Conservation (phyloP, 2,329 filamentous ascomycete genomes). For the Emericellopsis atlantica region DNA sequence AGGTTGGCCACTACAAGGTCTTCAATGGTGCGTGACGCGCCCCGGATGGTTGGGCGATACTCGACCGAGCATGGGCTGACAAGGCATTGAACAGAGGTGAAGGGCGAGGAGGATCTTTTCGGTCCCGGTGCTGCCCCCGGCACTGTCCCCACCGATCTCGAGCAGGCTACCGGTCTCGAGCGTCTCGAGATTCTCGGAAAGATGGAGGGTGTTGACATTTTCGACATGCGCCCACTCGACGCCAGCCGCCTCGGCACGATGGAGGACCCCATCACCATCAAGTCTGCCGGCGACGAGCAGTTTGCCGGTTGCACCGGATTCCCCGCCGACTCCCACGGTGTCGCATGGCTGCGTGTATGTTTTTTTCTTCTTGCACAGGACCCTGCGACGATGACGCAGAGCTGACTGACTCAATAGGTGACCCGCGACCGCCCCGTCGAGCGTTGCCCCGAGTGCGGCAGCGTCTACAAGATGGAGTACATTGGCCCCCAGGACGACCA, state of each 20-base stretch:
- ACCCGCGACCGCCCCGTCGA: conserved; percentile 82
- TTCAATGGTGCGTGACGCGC: conserved; percentile 29
- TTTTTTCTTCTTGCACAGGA: conserved; percentile 8
- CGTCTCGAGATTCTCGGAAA: conserved; percentile 98
- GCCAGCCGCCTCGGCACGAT: conserved; percentile 83
- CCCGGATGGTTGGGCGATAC: neutral
- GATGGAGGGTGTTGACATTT: conserved; percentile 96
- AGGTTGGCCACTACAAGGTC: conserved; percentile 31
- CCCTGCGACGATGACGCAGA: neutral
- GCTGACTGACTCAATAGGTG: conserved; percentile 37
- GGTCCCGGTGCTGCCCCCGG: conserved; percentile 71
- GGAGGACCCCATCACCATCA: conserved; percentile 80
- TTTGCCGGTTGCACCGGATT: conserved; percentile 91
- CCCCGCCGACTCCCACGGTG: conserved; percentile 83
- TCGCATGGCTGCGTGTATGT: conserved; percentile 82
- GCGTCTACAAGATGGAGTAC: conserved; percentile 97
- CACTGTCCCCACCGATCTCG: conserved; percentile 82
- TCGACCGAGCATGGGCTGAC: conserved; percentile 6
- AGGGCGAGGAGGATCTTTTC: conserved; percentile 68
- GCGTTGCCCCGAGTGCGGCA: conserved; percentile 94
- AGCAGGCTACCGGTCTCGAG: conserved; percentile 95
- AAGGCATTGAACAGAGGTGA: conserved; percentile 54
- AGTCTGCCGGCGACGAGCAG: conserved; percentile 90
- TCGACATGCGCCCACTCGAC: conserved; percentile 96
- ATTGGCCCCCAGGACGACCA: conserved; percentile 66